A percentile compares a stretch with the other conserved stretches of the same genome.
Conservation (phyloP, 2,329 filamentous ascomycete species). For the Orbilia brochopaga region DNA sequence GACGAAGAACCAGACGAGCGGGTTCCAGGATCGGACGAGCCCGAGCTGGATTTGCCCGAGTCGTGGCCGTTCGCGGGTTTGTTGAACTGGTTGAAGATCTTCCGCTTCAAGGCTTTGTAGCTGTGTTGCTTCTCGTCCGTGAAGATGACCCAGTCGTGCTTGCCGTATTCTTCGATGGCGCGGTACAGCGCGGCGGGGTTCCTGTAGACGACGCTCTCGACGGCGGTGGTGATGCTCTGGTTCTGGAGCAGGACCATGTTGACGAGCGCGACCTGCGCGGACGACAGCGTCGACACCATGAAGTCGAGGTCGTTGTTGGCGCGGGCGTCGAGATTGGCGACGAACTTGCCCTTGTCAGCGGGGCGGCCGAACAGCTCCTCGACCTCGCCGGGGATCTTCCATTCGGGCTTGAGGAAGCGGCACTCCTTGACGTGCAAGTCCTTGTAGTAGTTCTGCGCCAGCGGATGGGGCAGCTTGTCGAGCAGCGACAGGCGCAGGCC, state of each 20-base stretch:
- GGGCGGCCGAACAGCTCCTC: constrained; percentile 53
- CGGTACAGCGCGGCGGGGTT: constrained; percentile 53
- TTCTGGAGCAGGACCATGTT: constrained; percentile 55
- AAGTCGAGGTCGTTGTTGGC: constrained; percentile 54
- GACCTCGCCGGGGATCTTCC: constrained; percentile 53
- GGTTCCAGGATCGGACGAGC: constrained; percentile 39
- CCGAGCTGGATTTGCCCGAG: constrained; percentile 46
- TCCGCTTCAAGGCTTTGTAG: constrained; percentile 52
- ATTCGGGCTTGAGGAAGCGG: constrained; percentile 54
- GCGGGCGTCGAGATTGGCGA: constrained; percentile 43
- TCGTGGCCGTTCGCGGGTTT: constrained; percentile 37
- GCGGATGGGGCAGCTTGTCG: constrained; percentile 54
- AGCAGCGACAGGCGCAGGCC: constrained; percentile 54
- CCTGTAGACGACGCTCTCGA: constrained; percentile 53
- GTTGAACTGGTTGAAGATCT: constrained; percentile 50
- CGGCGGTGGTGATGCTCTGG: constrained; percentile 52
- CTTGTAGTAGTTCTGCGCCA: constrained; percentile 55
- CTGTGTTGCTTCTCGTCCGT: constrained; percentile 55
- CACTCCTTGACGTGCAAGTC: constrained; percentile 54
- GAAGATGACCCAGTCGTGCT: constrained; percentile 54
- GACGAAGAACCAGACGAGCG: constrained; percentile 38
- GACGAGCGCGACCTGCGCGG: constrained; percentile 54
- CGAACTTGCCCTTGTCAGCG: constrained; percentile 51
- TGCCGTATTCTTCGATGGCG: constrained; percentile 53
- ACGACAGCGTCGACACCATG: constrained; percentile 53